These are phyloP conservation scores for Rhizoclosmatium sp. DNA, from an alignment of 192 early-diverging fungal genomes.

Conservation along the genomic window DNA sequence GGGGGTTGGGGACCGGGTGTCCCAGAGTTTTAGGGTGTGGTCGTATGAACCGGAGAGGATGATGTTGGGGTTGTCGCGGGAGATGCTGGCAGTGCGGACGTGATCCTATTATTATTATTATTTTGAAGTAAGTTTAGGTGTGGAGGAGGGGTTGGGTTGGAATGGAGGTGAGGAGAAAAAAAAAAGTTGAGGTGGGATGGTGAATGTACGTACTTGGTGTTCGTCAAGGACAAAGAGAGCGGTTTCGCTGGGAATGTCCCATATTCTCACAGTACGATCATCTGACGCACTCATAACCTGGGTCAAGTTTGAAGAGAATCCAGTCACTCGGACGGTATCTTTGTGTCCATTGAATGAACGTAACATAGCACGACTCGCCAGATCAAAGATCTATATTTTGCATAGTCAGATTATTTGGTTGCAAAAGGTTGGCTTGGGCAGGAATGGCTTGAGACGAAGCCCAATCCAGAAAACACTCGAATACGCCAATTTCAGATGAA, in stretches of 20 bases:
- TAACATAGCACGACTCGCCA: constrained; percentile 58
- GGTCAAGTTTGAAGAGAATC: constrained; percentile 81
- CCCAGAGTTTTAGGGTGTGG: constrained; percentile 93
- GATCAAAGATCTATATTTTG: constrained; percentile 57
- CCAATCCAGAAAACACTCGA: too few species aligned
- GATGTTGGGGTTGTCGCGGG: constrained; percentile 79
- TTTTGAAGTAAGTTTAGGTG: not conserved
- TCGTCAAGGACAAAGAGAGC: constrained; percentile 73
- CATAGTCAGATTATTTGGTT: not conserved
- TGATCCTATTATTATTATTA: constrained; percentile 68
- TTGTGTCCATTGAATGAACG: constrained; percentile 70
- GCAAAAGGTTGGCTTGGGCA: too few species aligned
- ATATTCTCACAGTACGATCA: constrained; percentile 90
- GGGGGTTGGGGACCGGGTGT: constrained; percentile 72
- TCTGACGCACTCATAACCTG: constrained; percentile 89
- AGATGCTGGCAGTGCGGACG: constrained; percentile 79
- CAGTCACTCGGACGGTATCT: constrained; percentile 78
- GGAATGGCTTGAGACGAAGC: too few species aligned
- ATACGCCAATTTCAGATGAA: too few species aligned
- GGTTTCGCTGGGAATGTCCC: constrained; percentile 90
- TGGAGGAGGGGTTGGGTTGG: not conserved
- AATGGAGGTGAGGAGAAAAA: not conserved
- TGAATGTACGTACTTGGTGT: constrained; percentile 56
- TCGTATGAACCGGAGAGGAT: constrained; percentile 91
- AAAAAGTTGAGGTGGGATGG: not conserved